Conservation (phyloP, 108 stramenopile species). For the Cylindrotheca closterium region DNA sequence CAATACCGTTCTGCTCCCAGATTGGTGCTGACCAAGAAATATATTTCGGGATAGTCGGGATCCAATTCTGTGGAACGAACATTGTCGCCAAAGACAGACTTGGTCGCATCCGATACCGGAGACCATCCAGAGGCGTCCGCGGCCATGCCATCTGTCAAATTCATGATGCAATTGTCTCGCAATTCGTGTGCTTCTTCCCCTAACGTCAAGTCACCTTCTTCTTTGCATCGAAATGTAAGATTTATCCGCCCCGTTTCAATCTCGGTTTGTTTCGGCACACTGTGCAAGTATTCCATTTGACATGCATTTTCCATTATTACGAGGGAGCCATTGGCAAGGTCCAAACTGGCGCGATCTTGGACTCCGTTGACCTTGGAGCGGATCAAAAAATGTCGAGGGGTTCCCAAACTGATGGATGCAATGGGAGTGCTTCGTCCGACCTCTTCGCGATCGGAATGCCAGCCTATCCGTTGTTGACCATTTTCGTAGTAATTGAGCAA, state of each 20-base stretch:
- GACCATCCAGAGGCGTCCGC: slow-evolving; percentile 18
- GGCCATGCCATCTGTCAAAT: slow-evolving; percentile 25
- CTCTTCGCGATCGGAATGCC: slow-evolving; percentile 78
- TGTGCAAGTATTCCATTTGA: slow-evolving; percentile 57
- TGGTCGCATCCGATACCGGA: background rate
- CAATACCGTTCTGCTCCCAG: slow-evolving; percentile 65
- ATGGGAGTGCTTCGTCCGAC: slow-evolving; percentile 66
- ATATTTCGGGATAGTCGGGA: slow-evolving; percentile 1
- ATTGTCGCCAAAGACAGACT: slow-evolving; percentile 40
- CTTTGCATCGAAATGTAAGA: slow-evolving; percentile 70
- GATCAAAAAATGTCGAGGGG: slow-evolving; percentile 49
- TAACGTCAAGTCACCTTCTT: slow-evolving; percentile 31
- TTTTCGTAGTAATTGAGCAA: slow-evolving; percentile 71
- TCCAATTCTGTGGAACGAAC: slow-evolving; percentile 13
- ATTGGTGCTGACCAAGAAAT: slow-evolving; percentile 54
- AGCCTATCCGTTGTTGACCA: slow-evolving; percentile 63
- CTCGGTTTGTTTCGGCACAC: slow-evolving; percentile 47
- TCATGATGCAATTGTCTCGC: slow-evolving; percentile 54
- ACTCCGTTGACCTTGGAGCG: slow-evolving; percentile 53
- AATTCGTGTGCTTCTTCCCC: slow-evolving; percentile 57
- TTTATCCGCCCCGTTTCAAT: slow-evolving; percentile 64
- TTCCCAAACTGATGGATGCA: slow-evolving; percentile 59
- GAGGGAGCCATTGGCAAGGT: slow-evolving; percentile 47
- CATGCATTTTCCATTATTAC: slow-evolving; percentile 68
- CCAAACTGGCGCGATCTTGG: slow-evolving; percentile 41